Evolutionary conservation across 352 stramenopile species (phyloP), one percentile per base, ranked within the genome.

Genomic region (Globisporangium paddicum): DNA sequence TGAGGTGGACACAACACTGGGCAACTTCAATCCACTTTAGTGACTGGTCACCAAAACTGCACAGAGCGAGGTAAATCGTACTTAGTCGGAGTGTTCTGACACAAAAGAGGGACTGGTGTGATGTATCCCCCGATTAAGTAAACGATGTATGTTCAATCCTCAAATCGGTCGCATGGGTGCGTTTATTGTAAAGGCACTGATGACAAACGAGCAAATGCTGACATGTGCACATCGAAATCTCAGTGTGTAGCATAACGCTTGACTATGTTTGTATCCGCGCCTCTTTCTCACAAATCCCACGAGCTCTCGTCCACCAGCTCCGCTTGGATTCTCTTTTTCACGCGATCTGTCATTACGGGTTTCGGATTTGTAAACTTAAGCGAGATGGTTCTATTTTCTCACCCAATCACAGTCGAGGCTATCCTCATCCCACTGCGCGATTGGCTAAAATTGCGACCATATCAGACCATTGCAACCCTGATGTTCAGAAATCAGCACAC

Each of bases 401-500:
- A 40, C 18, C 47, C 47, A 53, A 53, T 53, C 18, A 53, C 19
- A 21, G 2, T 21, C 5, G 5, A 19, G 10, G 25, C 10, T 3
- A 18, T 14, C 13, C 2, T 38, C 19, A 38, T 5, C 2, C 25
- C 13, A 3, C 32, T 3, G 21, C 9, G n/a, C 7, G 0, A 53
- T 53, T 53, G 47, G 26, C 18, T 53, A 40, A 40, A 53, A 53
- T 16, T 16, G 2, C 11, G 8, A 13, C 13, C 9, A 26, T 26
- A 26, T 28, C 19, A 47, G 41, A 44, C 26, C 18, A n/a, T 6
- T 26, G 44, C 13, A 32, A 53, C 18, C 47, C 6, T 26, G 26
- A 53, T 23, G 47, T 53, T 40, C 47, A 53, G 47, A 53, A 53
- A 53, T 53, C 26, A 53, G 47, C 19, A n/a, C n/a, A 9, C 26